These are phyloP conservation scores for Stenogyne calaminthoides DNA, from an alignment of 305 asterid species.

Conservation along the genomic window DNA sequence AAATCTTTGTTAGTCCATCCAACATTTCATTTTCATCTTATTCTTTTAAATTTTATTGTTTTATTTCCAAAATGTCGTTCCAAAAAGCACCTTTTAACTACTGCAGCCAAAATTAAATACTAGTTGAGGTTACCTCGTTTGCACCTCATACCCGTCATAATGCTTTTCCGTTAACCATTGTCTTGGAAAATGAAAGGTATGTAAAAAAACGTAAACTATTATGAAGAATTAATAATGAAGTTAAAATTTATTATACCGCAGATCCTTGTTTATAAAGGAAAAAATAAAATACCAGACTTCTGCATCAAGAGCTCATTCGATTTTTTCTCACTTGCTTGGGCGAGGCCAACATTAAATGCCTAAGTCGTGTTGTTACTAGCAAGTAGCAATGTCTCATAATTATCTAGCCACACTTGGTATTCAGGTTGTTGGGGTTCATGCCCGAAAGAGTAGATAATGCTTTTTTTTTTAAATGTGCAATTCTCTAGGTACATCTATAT, in stretches of 20 bases:
- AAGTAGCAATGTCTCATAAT: neutral
- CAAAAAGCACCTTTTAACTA: neutral
- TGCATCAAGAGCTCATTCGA: neutral
- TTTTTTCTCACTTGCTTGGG: neutral
- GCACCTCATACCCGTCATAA: neutral
- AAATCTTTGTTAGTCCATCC: neutral
- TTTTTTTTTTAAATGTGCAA: neutral
- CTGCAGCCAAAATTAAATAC: neutral
- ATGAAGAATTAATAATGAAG: neutral
- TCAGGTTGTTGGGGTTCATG: neutral
- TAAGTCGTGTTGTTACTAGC: neutral
- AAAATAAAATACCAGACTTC: neutral
- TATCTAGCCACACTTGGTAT: neutral
- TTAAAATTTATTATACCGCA: neutral
- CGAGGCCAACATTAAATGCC: neutral
- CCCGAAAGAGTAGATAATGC: neutral
- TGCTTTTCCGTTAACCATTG: neutral
- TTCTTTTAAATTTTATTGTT: neutral
- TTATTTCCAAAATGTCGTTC: neutral
- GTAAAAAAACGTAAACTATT: neutral
- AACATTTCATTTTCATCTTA: neutral
- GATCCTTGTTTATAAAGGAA: neutral
- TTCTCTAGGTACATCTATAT: neutral
- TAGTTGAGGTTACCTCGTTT: neutral
- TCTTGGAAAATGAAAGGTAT: neutral